These are phyloP conservation scores for Ilex aquifolium DNA, from an alignment of 257 asterid species.

Conservation along the genomic window DNA sequence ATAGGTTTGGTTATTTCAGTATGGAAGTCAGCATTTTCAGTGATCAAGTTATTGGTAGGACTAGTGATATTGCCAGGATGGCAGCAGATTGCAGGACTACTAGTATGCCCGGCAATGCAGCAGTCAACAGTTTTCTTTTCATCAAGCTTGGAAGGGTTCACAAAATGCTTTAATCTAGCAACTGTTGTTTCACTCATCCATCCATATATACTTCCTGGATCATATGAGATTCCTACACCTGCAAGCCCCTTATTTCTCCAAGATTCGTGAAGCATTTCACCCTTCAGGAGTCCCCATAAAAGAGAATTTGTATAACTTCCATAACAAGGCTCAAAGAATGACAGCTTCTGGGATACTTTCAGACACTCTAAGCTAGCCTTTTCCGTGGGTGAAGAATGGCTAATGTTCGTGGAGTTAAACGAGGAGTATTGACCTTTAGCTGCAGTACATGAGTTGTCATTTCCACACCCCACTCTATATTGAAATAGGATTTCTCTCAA, in stretches of 20 bases:
- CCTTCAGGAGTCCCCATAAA: slow-evolving; percentile 33
- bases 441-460: slow-evolving; percentile 19
- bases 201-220: slow-evolving; percentile 27
- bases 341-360: slow-evolving; percentile 23
- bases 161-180: slow-evolving; percentile 23
- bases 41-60: slow-evolving; percentile 12
- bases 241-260: slow-evolving; percentile 15
- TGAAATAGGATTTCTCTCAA: slow-evolving; percentile 25
- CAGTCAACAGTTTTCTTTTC: slow-evolving; percentile 17
- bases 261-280: slow-evolving; percentile 15
- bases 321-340: slow-evolving; percentile 23
- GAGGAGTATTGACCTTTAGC: slow-evolving; percentile 28
- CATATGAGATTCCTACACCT: slow-evolving; percentile 21
- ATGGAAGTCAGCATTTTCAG: slow-evolving; percentile 19
- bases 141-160: slow-evolving; percentile 18
- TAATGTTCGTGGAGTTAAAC: slow-evolving; percentile 16
- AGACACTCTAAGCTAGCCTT: slow-evolving; percentile 28
- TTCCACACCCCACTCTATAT: slow-evolving; percentile 24
- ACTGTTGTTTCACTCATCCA: slow-evolving; percentile 49
- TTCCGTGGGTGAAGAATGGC: slow-evolving; percentile 19
- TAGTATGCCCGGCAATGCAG: background rate
- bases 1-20: slow-evolving; percentile 18
- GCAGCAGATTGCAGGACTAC: slow-evolving; percentile 18
- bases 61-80: slow-evolving; percentile 16
- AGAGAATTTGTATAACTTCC: slow-evolving; percentile 11